Evolutionary conservation across 768 basidiomycete genomes (phyloP).

Genomic region (Russula lepida): DNA sequence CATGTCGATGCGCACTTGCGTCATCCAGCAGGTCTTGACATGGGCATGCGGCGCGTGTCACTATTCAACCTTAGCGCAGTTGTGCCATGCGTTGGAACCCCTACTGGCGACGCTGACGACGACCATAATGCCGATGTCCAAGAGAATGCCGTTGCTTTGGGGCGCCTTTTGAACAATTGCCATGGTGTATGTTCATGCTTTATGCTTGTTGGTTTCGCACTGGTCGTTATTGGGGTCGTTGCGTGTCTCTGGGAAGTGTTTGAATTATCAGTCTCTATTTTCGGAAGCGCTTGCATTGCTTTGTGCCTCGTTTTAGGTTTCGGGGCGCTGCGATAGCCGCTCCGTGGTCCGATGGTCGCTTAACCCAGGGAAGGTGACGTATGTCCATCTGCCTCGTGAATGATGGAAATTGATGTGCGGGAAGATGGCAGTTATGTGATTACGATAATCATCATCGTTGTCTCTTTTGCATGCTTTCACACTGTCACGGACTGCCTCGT

Average conservation of each 20-base stretch:
- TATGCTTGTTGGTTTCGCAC: conserved; percentile 2
- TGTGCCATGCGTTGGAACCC: not conserved
- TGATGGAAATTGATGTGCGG: not conserved
- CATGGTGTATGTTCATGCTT: conserved; percentile 7
- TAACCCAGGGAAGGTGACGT: not conserved
- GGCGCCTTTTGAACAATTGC: conserved; percentile 1
- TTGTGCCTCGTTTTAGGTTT: conserved; percentile 7
- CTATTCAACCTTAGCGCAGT: not conserved
- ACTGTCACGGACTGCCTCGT: conserved; percentile 1
- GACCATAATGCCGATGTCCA: not conserved
- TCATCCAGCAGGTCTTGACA: not conserved
- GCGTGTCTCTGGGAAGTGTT: conserved; percentile 4
- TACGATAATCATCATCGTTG: conserved; percentile 9
- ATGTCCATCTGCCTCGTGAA: not conserved
- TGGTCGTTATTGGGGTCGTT: conserved; percentile 3
- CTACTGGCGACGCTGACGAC: not conserved
- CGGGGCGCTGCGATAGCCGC: conserved; percentile 2
- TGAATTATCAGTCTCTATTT: not conserved
- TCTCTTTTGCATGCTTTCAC: not conserved
- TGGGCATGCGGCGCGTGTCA: conserved; percentile 3
- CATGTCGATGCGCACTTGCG: not conserved
- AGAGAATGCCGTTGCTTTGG: not conserved
- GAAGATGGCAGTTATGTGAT: not conserved
- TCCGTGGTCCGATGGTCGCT: not conserved
- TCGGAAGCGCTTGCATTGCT: conserved; percentile 10